Percentiles rank a stretch among this genome's conserved stretches.
These are phyloP conservation scores for Trichophyton benhamiae DNA, from an alignment of 2,329 filamentous ascomycete species.

Conservation along the genomic window DNA sequence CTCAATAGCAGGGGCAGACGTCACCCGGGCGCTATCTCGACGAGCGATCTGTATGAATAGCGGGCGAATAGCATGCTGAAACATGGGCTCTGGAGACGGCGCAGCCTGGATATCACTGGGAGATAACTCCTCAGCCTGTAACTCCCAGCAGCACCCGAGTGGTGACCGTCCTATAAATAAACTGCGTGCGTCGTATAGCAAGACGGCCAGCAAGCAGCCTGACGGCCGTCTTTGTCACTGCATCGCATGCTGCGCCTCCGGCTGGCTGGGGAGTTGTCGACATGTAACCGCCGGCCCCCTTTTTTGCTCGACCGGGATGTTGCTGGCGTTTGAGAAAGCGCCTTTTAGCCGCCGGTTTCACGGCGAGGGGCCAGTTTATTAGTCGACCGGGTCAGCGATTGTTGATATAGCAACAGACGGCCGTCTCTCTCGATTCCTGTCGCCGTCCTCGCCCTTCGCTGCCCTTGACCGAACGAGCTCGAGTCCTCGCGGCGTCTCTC, in stretches of 20 bases:
- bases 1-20: not conserved
- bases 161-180: not conserved
- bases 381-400: not conserved
- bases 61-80: not conserved
- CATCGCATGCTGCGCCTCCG: not conserved
- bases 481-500: not conserved
- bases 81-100: not conserved
- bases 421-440: not conserved
- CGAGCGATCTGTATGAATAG: not conserved
- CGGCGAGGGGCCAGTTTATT: not conserved
- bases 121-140: no score
- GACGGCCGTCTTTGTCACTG: not conserved
- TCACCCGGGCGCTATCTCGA: not conserved
- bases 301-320: not conserved
- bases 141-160: no score
- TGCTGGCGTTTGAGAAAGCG: constrained; percentile 1
- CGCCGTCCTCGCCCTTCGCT: not conserved
- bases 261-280: not conserved
- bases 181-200: not conserved
- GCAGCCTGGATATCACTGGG: no score
- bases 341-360: constrained; percentile 1
- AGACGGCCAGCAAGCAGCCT: not conserved
- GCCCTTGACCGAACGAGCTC: not conserved
- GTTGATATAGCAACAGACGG: not conserved
- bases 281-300: not conserved